Evolutionary conservation across 225 moss, liverwort and hornwort genomes (phyloP), one percentile per base, ranked within the genome.

Genomic region (Straminergon stramineum): DNA sequence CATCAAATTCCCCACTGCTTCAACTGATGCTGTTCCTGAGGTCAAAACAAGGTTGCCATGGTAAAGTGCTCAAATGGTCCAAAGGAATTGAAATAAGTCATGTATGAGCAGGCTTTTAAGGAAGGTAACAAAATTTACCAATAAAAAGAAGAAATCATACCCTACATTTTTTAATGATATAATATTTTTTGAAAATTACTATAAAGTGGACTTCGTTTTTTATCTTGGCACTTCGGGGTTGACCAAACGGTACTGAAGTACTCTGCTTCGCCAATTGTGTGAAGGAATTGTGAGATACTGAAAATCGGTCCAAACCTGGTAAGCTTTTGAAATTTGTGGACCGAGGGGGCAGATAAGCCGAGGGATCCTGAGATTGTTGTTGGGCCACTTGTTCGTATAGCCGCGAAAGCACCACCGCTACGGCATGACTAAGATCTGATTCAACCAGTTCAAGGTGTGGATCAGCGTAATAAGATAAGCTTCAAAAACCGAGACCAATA

Each of bases 351-450:
- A 93, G 82, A 88, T 94, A 89, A 57, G 51, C 28, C 30, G 81
- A 80, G 30, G 83, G 82, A 88, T 90, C 74, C 45, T 66, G 92
- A 63, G 51, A 86, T 84, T 89, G 86, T 64, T 70, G 84, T 71
- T 91, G 84, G 26, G 91, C 88, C 61, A 89, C 91, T 87, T 91
- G 84, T 68, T 95, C 92, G 79, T 91, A 95, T 28, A 95, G 89
- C 73, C 92, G 89, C 82, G 94, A 92, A 61, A 94, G 84, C 86
- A 91, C 92, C 86, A 94, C 94, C 37, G 94, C 95, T 22, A 94
- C 94, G 66, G 91, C 95, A 86, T 95, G 95, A 90, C 95, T 95
- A 65, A 95, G 93, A 51, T 95, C 95, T 95, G 91, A 45, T 90
- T 27, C 61, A 81, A 82, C 73, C 71, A 88, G 39, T 84, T 73